These are phyloP conservation scores for Ampelomyces quisqualis DNA, from an alignment of 2,329 filamentous ascomycete species.

Conservation along the genomic window DNA sequence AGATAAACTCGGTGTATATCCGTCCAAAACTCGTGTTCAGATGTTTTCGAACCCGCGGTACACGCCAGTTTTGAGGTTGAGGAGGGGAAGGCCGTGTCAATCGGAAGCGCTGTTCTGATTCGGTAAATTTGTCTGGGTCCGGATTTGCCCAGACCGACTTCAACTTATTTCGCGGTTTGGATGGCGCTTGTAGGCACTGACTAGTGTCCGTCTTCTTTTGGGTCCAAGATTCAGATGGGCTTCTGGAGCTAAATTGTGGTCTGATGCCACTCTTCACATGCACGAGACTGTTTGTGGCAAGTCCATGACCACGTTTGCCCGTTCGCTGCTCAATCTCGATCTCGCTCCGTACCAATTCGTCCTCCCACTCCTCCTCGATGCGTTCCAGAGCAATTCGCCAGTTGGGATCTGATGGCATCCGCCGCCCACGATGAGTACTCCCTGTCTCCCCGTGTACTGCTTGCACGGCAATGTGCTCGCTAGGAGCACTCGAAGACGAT, in stretches of 20 bases:
- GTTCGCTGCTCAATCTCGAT: not conserved
- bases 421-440: not conserved
- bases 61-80: constrained; percentile 2
- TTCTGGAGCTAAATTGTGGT: too few species aligned
- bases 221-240: too few species aligned
- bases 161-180: too few species aligned
- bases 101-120: not conserved
- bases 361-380: not conserved
- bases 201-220: too few species aligned
- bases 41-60: not conserved
- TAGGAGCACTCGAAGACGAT: too few species aligned
- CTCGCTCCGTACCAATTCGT: not conserved
- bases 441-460: too few species aligned
- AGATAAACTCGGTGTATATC: constrained; percentile 9
- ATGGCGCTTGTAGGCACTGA: too few species aligned
- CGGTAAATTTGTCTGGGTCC: not conserved
- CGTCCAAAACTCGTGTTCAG: constrained; percentile 4
- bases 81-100: not conserved
- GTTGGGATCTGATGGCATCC: not conserved
- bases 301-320: not conserved
- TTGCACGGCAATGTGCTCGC: too few species aligned
- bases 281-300: not conserved
- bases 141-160: too few species aligned
- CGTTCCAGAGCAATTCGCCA: not conserved
- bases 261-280: too few species aligned